Evolutionary conservation across 106 monocot species (phyloP).

Genomic region (Dactylorhiza incarnata): DNA sequence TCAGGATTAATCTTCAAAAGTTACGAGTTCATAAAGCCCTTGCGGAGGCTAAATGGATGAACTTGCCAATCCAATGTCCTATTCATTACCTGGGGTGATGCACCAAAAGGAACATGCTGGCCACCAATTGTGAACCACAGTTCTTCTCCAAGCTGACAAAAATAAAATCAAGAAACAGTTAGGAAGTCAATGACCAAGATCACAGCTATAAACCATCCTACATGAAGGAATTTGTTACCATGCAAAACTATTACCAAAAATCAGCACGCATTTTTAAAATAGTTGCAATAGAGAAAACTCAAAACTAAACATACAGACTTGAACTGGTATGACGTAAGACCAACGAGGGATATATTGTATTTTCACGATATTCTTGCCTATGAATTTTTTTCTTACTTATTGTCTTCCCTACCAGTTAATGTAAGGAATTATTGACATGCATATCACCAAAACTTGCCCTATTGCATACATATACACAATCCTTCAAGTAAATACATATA

Average conservation of each 20-base stretch:
- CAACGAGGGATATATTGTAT: not conserved
- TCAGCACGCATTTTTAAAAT: not conserved
- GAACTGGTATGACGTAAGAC: not conserved
- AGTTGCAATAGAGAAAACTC: not conserved
- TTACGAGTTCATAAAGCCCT: too few species aligned
- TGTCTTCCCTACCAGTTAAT: not conserved
- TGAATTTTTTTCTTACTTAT: not conserved
- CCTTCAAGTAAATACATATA: not conserved
- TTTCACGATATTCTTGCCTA: not conserved
- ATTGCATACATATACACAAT: not conserved
- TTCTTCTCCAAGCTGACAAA: slow-evolving; percentile 74
- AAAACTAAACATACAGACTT: not conserved
- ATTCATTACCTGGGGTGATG: slow-evolving; percentile 72
- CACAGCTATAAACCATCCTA: not conserved
- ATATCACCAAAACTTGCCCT: not conserved
- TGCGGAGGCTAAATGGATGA: not conserved
- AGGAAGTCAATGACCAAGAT: not conserved
- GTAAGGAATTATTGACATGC: not conserved
- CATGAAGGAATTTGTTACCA: not conserved
- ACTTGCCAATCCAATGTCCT: not conserved
- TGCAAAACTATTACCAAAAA: not conserved
- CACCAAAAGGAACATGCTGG: slow-evolving; percentile 84
- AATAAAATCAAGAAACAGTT: slow-evolving; percentile 6
- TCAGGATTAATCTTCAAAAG: too few species aligned
- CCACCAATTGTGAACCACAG: slow-evolving; percentile 76